phyloP scores from a whole-genome alignment of 805 yeast genomes.

The Priceomyces haplophilus region DNA sequence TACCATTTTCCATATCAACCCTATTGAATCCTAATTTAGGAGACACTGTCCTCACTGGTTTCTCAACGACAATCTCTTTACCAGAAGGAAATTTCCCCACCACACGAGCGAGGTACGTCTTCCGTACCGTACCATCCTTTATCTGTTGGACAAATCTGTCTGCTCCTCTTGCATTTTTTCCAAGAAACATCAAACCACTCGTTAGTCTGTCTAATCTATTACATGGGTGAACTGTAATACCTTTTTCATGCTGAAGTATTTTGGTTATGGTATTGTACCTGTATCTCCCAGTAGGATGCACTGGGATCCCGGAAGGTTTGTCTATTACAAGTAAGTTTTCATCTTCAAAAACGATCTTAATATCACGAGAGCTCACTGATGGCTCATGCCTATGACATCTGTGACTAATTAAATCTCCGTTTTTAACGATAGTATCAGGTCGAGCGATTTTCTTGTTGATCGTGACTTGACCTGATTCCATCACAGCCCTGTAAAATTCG shows the following conservation, averaged over 20 bases:
- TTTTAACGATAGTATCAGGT: constrained; percentile 61
- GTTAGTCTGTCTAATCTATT: constrained; percentile 88
- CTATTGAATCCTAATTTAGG: constrained; percentile 71
- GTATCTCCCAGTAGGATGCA: constrained; percentile 90
- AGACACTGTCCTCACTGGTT: constrained; percentile 66
- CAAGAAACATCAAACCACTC: constrained; percentile 89
- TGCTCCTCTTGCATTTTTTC: constrained; percentile 76
- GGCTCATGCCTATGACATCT: constrained; percentile 89
- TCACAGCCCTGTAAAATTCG: constrained; percentile 55
- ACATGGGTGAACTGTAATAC: constrained; percentile 67
- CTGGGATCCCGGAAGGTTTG: constrained; percentile 93
- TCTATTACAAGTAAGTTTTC: constrained; percentile 78
- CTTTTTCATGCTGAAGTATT: constrained; percentile 68
- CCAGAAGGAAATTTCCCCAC: constrained; percentile 73
- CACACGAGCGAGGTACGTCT: constrained; percentile 85
- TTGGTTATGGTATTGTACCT: constrained; percentile 73
- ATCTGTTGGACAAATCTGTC: constrained; percentile 70
- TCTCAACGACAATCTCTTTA: constrained; percentile 52
- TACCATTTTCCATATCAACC: constrained; percentile 48
- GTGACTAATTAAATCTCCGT: constrained; percentile 83
- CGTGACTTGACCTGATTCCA: constrained; percentile 63
- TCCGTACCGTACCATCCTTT: constrained; percentile 68
- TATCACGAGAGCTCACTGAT: constrained; percentile 58
- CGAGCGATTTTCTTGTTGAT: constrained; percentile 66
- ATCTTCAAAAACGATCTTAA: constrained; percentile 69